Evolutionary conservation across 2,329 filamentous ascomycete species (phyloP), one percentile per base, ranked within the genome.

Genomic region (Alternaria postmessia): DNA sequence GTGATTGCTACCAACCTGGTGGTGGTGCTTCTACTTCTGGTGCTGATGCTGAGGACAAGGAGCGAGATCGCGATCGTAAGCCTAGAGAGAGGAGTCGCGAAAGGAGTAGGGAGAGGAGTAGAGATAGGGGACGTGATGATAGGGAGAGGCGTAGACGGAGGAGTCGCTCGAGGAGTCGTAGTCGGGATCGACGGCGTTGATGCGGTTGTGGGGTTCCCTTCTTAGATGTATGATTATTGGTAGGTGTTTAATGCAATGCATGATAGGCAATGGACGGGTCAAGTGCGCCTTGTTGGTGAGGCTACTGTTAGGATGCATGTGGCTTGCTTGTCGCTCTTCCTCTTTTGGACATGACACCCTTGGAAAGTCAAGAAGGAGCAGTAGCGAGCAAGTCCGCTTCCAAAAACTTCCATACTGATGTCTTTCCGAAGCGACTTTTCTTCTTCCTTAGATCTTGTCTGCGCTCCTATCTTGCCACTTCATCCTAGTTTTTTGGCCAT

Each of bases 1-100:
- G 68, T 2, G 75, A 78, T 60, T 70, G 75, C 24, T 78, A 77
- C 43, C 67, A 74, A 12, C 73, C 73, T 51, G 62, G 64, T 22
- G 62, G 62, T 34, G 62, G 63, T 34, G 55, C 30, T 6, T 26
- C 46, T 2, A 55, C 32, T 14, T 12, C 39, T 8, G 44, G 59
- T 58, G 58, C 52, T 14, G 28, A 30, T 30, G 65, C 54, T 41
- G 54, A 41, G 60, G 70, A 64, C 3, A 69, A 68, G n/a, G 67
- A 66, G 20, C 28, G 62, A 2, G 66, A 70, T 7, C 46, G 66
- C 6, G 67, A 70, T 1, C 65, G 68, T 38, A 71, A 82, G 47
- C 58, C 70, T n/a, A 64, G 61, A 11, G 73, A 67, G 12, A 65
- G 61, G 47, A 73, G 68, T 20, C 36, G 61, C 11, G 59, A 59